phyloP scores from a whole-genome alignment of 345 rosid species.

The Orychophragmus violaceus region DNA sequence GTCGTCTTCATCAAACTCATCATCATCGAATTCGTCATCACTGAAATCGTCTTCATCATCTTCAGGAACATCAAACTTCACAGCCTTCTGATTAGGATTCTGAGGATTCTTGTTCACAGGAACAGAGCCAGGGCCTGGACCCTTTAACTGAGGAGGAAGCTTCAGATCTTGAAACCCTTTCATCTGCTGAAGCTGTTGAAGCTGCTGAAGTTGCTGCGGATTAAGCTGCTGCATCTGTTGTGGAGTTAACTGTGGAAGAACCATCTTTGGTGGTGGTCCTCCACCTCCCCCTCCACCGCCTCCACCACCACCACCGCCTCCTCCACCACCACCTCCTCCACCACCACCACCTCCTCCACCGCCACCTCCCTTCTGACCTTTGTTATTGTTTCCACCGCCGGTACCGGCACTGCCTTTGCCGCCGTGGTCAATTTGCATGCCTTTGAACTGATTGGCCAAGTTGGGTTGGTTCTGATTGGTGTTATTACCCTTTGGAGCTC shows the following conservation, averaged over 20 bases:
- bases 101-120: slow-evolving; percentile 22
- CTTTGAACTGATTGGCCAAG: slow-evolving; percentile 58
- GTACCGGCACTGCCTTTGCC: slow-evolving; percentile 40
- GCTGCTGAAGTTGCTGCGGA: slow-evolving; percentile 52
- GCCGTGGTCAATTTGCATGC: slow-evolving; percentile 63
- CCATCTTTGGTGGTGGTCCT: slow-evolving; percentile 18
- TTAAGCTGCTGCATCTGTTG: slow-evolving; percentile 48
- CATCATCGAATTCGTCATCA: slow-evolving; percentile 47
- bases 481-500: slow-evolving; percentile 45
- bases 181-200: slow-evolving; percentile 58
- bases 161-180: slow-evolving; percentile 66
- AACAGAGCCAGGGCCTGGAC: slow-evolving; percentile 33
- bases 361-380: slow-evolving; percentile 40
- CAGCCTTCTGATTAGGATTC: slow-evolving; percentile 49
- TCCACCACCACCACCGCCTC: background rate
- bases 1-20: slow-evolving; percentile 39
- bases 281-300: slow-evolving; percentile 11
- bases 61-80: slow-evolving; percentile 41
- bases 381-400: slow-evolving; percentile 29
- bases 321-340: background rate
- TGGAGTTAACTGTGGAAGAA: slow-evolving; percentile 30
- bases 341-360: background rate
- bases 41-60: slow-evolving; percentile 43
- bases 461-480: slow-evolving; percentile 41
- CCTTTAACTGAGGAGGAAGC: slow-evolving; percentile 53